Evolutionary conservation across 768 basidiomycete genomes (phyloP), one percentile per base, ranked within the genome.

Genomic region (Leucosporidium scottii): DNA sequence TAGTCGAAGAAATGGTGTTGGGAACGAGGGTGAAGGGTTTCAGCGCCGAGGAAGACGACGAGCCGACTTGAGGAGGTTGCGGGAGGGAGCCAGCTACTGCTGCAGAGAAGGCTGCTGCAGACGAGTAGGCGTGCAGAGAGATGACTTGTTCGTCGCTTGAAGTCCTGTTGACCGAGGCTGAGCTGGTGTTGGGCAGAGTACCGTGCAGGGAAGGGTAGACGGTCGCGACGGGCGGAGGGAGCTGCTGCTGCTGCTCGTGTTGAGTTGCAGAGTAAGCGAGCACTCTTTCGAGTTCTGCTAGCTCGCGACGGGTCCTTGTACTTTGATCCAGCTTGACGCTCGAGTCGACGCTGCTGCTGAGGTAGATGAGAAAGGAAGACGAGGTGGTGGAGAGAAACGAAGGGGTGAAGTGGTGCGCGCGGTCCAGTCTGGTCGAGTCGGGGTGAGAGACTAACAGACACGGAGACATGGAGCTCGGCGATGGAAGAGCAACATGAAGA

Each of bases 181-280:
- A 47, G 44, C 36, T 55, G 27, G 53, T 44, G 39, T 21, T 51
- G 27, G 36, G 50, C 13, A 65, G 64, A 8, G 63, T 64, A 13
- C 63, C 63, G 63, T 64, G 63, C 7, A 64, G 36, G 27, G 56
- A 34, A 20, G 58, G 36, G 39, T 59, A 65, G 25, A 30, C 23
- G 20, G 64, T 59, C 17, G 58, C 47, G 39, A 44, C 39, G 10
- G 50, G 12, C 1, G 55, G 62, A n/a, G n/a, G 54, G 21, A 31
- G 30, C 5, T 15, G 56, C 49, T 49, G 48, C n/a, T 39, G 36
- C 2, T 36, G 23, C 25, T 25, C 15, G 15, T 31, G 18, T 23
- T 10, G 56, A n/a, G 56, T 12, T n/a, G 56, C 31, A 7, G 20
- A 12, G 31, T 18, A 17, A 21, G 56, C 20, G 18, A n/a, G 23